Evolutionary conservation across 306 rosid genomes (phyloP), one percentile per base, ranked within the genome.

Genomic region (Begonia peltatifolia): DNA sequence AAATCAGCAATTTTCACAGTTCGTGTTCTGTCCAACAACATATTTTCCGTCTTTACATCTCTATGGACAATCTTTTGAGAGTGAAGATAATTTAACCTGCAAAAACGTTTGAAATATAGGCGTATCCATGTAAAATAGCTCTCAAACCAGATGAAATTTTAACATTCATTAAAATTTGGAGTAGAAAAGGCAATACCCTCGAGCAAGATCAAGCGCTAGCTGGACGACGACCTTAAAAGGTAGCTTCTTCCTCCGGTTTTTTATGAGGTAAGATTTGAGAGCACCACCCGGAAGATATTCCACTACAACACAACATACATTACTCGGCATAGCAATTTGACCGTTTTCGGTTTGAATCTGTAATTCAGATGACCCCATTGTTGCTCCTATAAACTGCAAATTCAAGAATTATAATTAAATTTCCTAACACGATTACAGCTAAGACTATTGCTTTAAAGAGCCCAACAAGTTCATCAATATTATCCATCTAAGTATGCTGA

Each of bases 1-100:
- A 90, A 90, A 73, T 90, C 97, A 38, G 97, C 97, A 60, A 90
- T 90, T 76, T 90, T 90, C 30, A 90, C 76, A 0, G 84, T 74
- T 22, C 94, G 90, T 15, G 92, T 70, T 77, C 80, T 90, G 63
- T 90, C 95, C 68, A 90, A 61, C 47, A 90, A 73, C 95, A 90
- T 90, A 75, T 90, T 90, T 69, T 90, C 97, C 14, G 97, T 90
- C 84, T 90, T 90, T 23, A 90, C 97, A 59, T 90, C 97, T 76
- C 95, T 76, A 59, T 90, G 97, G 56, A 90, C 97, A 61, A 90
- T 90, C 77, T 85, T 90, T 71, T 90, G 85, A 8, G 97, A 80
- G 71, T 90, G 97, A 53, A 90, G 92, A 66, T 90, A 90, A 61
- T 95, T 85, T 75, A 90, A 62, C 74, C 97, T 90, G 71, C 65